Base-by-base conservation (phyloP, 768 basidiomycete genomes). In the Hypholoma fasciculare region DNA sequence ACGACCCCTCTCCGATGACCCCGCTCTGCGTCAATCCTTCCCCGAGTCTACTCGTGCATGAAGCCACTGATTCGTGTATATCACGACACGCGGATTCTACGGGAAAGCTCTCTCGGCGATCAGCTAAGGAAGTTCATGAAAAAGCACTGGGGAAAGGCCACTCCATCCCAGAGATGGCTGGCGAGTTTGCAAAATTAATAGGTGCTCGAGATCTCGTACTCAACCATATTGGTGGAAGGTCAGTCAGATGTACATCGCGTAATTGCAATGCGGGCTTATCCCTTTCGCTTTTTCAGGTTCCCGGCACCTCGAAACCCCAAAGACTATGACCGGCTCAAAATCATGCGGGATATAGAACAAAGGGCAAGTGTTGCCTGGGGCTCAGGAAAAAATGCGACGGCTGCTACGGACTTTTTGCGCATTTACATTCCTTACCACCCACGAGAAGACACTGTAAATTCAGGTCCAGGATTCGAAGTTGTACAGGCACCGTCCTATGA, bases 191-290 rank as follows among this genome's bases (percentile, higher is more conserved):
- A 5, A 83, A 78, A 56, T 67, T 62, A 2, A 77, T 89, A 50
- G 76, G 79, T 1, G 89, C 92, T 19, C 71, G 82, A 66, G 74
- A 76, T 46, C 73, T 94, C 7, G 81, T 89, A 19, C 68, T 95
- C 49, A 94, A 95, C 68, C 93, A 94, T 68, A 85, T 94, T 34
- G 85, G 90, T 58, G 75, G 78, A 53, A 79, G 87, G 89, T 91
- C 44, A 50, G 30, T 57, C 49, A 9, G 37, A 48, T 60, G 56
- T 54, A n/a, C 44, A 23, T 59, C 38, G 34, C 47, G 47, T 56
- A 12, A 37, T 43, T 19, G 47, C 30, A 27, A 27, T 46, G 26
- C 49, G 17, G 17, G 20, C 30, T 46, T 20, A 57, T 34, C 30
- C 13, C 26, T 19, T 26, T 49, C 16, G n/a, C 17, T 40, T 30